Evolutionary conservation across 495 filamentous ascomycete genomes (phyloP).

Genomic region (Aspergillus olivimuriae): DNA sequence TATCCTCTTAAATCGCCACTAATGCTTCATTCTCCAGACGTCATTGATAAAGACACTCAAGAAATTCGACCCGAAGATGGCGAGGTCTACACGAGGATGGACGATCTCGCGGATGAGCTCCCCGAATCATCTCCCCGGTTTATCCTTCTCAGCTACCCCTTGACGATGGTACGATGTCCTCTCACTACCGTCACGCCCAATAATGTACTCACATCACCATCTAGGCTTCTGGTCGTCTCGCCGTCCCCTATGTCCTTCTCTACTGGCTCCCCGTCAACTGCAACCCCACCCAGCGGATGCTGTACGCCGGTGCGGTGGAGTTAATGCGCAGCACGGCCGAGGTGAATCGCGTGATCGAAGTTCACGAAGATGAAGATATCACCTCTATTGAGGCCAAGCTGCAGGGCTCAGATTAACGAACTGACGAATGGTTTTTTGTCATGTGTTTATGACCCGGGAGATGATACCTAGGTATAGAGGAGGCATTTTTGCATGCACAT

Average conservation of each 20-base stretch:
- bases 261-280: slow-evolving; percentile 89
- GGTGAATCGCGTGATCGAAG: slow-evolving; percentile 73
- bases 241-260: slow-evolving; percentile 84
- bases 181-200: not conserved
- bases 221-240: slow-evolving; percentile 54
- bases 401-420: slow-evolving; percentile 33
- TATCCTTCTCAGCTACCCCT: slow-evolving; percentile 80
- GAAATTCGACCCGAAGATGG: slow-evolving; percentile 78
- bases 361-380: slow-evolving; percentile 70
- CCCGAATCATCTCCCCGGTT: slow-evolving; percentile 90
- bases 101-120: slow-evolving; percentile 76
- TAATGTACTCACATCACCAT: not conserved
- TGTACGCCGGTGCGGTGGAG: slow-evolving; percentile 93
- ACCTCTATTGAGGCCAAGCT: slow-evolving; percentile 66
- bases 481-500: too few species aligned
- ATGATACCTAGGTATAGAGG: too few species aligned
- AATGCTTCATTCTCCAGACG: slow-evolving; percentile 25
- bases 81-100: slow-evolving; percentile 69
- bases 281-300: slow-evolving; percentile 78
- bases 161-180: slow-evolving; percentile 65
- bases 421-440: too few species aligned
- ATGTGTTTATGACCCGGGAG: too few species aligned
- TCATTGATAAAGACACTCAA: slow-evolving; percentile 77
- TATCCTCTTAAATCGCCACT: too few species aligned
- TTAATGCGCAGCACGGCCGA: slow-evolving; percentile 87